These are phyloP conservation scores for Solanum habrochaites DNA, from an alignment of 257 asterid genomes.

Conservation along the genomic window DNA sequence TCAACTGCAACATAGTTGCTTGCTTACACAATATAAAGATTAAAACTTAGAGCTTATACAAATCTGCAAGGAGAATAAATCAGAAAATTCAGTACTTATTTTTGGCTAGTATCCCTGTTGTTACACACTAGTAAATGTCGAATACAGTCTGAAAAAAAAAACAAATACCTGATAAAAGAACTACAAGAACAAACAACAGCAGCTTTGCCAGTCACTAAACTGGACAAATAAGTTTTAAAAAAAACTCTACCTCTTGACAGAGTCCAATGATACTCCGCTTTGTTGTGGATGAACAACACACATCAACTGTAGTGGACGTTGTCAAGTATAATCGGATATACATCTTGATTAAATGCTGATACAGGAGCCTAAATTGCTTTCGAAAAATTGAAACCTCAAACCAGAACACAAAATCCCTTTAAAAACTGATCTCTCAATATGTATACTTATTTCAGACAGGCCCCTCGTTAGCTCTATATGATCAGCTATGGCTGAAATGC, in stretches of 20 bases:
- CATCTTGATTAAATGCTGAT: conserved; percentile 48
- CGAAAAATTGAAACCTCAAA: neutral
- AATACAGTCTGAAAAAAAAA: conserved; percentile 41
- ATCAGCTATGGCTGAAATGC: conserved; percentile 17
- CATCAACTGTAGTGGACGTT: conserved; percentile 33
- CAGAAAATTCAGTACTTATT: conserved; percentile 33
- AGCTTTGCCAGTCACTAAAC: conserved; percentile 36
- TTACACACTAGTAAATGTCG: conserved; percentile 40
- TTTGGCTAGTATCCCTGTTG: conserved; percentile 39
- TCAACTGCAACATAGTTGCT: neutral
- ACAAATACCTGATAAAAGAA: conserved; percentile 22
- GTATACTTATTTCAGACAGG: conserved; percentile 18
- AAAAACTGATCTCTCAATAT: conserved; percentile 3
- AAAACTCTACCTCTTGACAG: conserved; percentile 29
- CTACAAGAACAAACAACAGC: conserved; percentile 11
- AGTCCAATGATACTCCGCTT: conserved; percentile 24
- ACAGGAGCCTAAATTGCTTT: conserved; percentile 34
- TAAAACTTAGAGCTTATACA: neutral
- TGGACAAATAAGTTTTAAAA: conserved; percentile 14
- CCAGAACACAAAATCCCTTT: neutral
- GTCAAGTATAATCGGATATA: conserved; percentile 53
- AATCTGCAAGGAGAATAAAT: neutral
- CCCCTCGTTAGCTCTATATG: conserved; percentile 40
- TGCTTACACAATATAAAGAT: neutral
- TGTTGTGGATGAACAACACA: conserved; percentile 32